Percentiles rank a stretch among this genome's conserved stretches.
Evolutionary conservation across 2,329 filamentous ascomycete species (phyloP).

Genomic region (Conoideocrella luteorostrata): DNA sequence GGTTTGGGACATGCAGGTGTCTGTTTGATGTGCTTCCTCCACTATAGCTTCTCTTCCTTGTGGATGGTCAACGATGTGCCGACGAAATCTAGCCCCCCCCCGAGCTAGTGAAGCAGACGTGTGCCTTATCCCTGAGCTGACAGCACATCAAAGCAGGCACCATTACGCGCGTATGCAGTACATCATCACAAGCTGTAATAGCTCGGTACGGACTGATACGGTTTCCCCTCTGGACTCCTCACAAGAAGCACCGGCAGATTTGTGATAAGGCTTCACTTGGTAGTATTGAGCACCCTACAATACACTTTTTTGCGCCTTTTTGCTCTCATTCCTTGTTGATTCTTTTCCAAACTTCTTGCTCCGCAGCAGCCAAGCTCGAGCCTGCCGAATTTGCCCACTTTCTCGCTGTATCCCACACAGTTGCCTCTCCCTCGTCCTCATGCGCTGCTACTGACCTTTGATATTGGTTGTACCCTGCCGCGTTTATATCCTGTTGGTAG

Average conservation of each 20-base stretch:
- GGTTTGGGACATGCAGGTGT: background rate
- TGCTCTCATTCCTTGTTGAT: constrained; percentile 47
- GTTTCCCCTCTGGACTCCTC: too few species aligned
- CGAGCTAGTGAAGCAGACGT: background rate
- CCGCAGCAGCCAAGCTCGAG: constrained; percentile 50
- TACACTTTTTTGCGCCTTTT: background rate
- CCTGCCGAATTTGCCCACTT: constrained; percentile 52
- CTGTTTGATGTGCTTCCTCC: constrained; percentile 5
- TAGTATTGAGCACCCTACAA: constrained; percentile 2
- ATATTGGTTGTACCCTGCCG: constrained; percentile 43
- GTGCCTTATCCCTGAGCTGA: constrained; percentile 3
- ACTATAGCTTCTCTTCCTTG: background rate
- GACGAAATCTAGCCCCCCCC: background rate
- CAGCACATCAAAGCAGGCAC: constrained; percentile 1
- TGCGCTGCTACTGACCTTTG: constrained; percentile 35
- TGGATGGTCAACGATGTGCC: background rate
- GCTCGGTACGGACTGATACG: background rate
- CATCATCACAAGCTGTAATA: background rate
- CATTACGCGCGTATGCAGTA: background rate
- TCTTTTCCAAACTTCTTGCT: constrained; percentile 56
- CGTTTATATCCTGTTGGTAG: constrained; percentile 50
- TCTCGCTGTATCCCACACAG: constrained; percentile 51
- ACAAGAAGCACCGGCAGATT: too few species aligned
- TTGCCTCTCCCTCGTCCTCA: constrained; percentile 26
- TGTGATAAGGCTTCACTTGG: background rate